Evolutionary conservation across 805 yeast species (phyloP).

Genomic region (Candida suzukii): DNA sequence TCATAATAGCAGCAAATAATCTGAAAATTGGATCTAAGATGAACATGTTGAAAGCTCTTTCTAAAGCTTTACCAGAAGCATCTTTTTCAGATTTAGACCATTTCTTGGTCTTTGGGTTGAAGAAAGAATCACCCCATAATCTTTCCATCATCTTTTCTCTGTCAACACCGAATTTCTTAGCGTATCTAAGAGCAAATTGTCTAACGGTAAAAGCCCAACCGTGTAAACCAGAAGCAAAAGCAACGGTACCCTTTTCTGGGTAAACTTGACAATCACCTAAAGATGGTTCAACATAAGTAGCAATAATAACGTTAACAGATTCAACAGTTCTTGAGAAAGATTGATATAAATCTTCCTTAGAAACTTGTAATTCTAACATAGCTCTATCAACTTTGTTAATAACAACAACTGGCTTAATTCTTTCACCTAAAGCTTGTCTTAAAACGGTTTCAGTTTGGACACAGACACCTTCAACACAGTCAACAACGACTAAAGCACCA

Average conservation of each 20-base stretch:
- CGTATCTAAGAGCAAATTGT: slow-evolving; percentile 96
- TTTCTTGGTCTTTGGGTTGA: slow-evolving; percentile 99
- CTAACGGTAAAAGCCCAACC: slow-evolving; percentile 99
- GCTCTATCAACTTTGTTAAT: slow-evolving; percentile 99
- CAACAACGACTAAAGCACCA: slow-evolving; percentile 99
- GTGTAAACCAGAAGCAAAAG: slow-evolving; percentile 99
- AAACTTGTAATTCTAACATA: slow-evolving; percentile 94
- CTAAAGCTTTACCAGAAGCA: slow-evolving; percentile 90
- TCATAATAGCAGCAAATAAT: slow-evolving; percentile 94
- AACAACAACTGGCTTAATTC: slow-evolving; percentile 97
- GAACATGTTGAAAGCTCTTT: slow-evolving; percentile 99
- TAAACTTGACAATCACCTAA: slow-evolving; percentile 96
- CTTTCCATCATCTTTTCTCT: slow-evolving; percentile 96
- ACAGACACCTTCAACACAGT: slow-evolving; percentile 99
- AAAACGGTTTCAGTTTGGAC: slow-evolving; percentile 99
- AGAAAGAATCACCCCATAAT: slow-evolving; percentile 99
- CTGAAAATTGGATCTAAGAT: slow-evolving; percentile 98
- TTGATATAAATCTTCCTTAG: slow-evolving; percentile 98
- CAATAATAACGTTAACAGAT: slow-evolving; percentile 96
- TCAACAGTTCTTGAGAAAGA: slow-evolving; percentile 98
- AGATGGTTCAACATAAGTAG: slow-evolving; percentile 86
- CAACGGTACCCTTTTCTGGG: slow-evolving; percentile 99
- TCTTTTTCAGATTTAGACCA: slow-evolving; percentile 96
- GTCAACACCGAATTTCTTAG: slow-evolving; percentile 99
- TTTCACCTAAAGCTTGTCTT: slow-evolving; percentile 98